These are phyloP conservation scores for Alternaria brassicicola DNA, from an alignment of 2,329 filamentous ascomycete species.

Conservation along the genomic window DNA sequence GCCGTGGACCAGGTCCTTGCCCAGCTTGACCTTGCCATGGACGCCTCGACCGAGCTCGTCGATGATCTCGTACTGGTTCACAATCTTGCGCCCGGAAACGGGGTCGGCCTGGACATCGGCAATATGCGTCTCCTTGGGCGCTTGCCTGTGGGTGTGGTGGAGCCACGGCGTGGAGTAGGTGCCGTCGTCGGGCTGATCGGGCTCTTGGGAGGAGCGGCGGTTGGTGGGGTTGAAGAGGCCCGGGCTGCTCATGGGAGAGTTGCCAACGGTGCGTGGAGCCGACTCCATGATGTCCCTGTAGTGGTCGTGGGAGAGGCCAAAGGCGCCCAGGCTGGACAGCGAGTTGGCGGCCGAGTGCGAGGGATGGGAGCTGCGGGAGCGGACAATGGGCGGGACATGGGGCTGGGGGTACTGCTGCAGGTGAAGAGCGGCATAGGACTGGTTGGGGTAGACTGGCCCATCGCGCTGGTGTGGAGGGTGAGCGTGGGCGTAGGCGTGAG, in stretches of 20 bases:
- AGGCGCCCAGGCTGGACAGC: slow-evolving; percentile 51
- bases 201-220: slow-evolving; percentile 37
- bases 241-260: slow-evolving; percentile 56
- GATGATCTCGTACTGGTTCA: slow-evolving; percentile 97
- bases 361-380: slow-evolving; percentile 52
- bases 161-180: slow-evolving; percentile 58
- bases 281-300: slow-evolving; percentile 45
- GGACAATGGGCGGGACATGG: slow-evolving; percentile 46
- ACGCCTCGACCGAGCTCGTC: slow-evolving; percentile 95
- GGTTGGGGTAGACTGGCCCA: slow-evolving; percentile 55
- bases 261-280: slow-evolving; percentile 52
- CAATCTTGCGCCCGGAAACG: slow-evolving; percentile 88
- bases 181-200: slow-evolving; percentile 42
- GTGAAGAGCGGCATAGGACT: slow-evolving; percentile 57
- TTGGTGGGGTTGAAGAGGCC: slow-evolving; percentile 53
- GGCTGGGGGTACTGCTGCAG: slow-evolving; percentile 52
- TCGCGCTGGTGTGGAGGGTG: slow-evolving; percentile 31
- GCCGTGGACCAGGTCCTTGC: slow-evolving; percentile 75
- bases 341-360: slow-evolving; percentile 48
- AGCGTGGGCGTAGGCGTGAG: slow-evolving; percentile 15
- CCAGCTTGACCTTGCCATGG: slow-evolving; percentile 97
- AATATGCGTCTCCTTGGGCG: slow-evolving; percentile 75
- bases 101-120: slow-evolving; percentile 88
- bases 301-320: slow-evolving; percentile 44
- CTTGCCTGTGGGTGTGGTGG: slow-evolving; percentile 56